Base-by-base conservation (phyloP, 768 basidiomycete species). In the Phaeotremella fagi region DNA sequence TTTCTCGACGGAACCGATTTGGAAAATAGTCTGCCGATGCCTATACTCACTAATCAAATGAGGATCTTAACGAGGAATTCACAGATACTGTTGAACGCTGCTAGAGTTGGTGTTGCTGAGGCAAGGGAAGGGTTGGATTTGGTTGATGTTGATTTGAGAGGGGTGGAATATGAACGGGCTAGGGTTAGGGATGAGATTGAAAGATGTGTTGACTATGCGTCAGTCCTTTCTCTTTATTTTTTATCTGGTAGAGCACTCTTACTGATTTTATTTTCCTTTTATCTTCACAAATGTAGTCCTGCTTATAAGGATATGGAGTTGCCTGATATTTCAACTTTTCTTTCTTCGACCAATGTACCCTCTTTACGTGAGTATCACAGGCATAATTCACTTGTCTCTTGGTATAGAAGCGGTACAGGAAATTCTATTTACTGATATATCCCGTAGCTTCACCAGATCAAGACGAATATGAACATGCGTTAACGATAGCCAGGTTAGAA, bases 131-230 rank as follows among this genome's bases (percentile, higher is more conserved):
- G 45, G 33, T 24, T 71, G 38, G 69, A 71, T 49, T 23, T 29
- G 33, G 51, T 56, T 11, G 63, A 68, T 54, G 61, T 57, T 16
- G 56, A 56, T 9, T 31, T 68, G 14, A 42, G 63, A 38, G 60
- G 54, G 36, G 55, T 61, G 6, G 65, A 60, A 44, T 66, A 63
- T 51, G 66, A 68, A 50, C 22, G 57, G 26, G 61, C 59, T 26
- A 57, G 66, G 45, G 57, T 65, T 27, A 45, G 52, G 25, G 63
- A 65, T 51, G 69, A 68, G 60, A 71, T 66, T 23, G 55, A 47
- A 26, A 28, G 52, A 38, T 71, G 69, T 64, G 50, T 45, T 50
- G 61, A 68, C 15, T 71, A 71, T 47, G 57, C 37, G 68, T 70
- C 36, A 48, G 68, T 63, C 16, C 11, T 22, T 18, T 41, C 22